Evolutionary conservation across 768 basidiomycete genomes (phyloP).

Genomic region (Russula abietina): DNA sequence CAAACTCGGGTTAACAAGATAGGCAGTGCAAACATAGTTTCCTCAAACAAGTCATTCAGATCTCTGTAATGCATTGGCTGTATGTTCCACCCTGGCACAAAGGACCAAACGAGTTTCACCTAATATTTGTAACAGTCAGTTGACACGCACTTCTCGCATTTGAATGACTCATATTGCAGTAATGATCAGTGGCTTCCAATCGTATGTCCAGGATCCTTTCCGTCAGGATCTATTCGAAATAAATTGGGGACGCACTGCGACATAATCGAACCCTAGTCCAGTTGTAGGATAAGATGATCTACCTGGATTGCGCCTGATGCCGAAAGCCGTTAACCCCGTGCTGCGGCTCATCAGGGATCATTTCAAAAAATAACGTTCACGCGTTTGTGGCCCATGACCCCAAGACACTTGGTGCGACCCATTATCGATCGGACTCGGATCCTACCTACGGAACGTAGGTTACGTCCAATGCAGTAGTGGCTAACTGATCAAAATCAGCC

Average conservation of each 20-base stretch:
- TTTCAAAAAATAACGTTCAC: constrained; percentile 4
- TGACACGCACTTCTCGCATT: background rate
- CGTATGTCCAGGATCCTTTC: background rate
- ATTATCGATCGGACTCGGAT: constrained; percentile 20
- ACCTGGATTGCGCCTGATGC: background rate
- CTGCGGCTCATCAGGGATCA: background rate
- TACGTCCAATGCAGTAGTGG: constrained; percentile 4
- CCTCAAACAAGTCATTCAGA: constrained; percentile 1
- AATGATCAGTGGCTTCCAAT: background rate
- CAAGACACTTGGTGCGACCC: background rate
- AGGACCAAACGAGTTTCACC: background rate
- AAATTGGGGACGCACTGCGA: background rate
- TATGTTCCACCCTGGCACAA: background rate
- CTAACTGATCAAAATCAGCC: constrained; percentile 18
- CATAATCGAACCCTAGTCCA: background rate
- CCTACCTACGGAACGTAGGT: too few species aligned
- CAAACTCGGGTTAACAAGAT: background rate
- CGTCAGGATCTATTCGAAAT: constrained; percentile 6
- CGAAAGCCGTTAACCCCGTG: constrained; percentile 13
- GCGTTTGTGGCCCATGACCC: constrained; percentile 5
- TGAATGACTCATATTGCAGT: background rate
- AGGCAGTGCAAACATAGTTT: background rate
- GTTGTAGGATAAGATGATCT: background rate
- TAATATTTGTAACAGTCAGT: background rate
- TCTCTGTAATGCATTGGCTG: background rate